Evolutionary conservation across 331 rosid species (phyloP), one percentile per base, ranked within the genome.

Genomic region (Saraca asoca): DNA sequence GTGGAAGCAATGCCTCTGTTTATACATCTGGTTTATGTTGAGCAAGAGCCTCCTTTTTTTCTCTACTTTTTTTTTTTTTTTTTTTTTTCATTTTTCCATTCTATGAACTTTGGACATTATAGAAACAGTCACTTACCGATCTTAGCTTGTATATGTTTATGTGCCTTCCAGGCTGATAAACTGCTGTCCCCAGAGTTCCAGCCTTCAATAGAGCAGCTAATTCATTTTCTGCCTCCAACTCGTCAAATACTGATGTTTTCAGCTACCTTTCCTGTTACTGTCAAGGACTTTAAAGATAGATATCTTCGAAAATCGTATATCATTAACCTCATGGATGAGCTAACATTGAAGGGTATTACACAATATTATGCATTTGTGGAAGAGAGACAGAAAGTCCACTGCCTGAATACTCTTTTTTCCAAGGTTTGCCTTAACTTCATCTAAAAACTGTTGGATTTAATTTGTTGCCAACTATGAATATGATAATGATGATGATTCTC

Each of bases 301-400:
- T 88, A 73, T 83, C 95, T 94, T 69, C 83, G 71, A 1, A 94
- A 83, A 64, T 87, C 99, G 0, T 94, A 90, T 37, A 70, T 94
- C 60, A 90, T 94, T 83, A 94, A 94, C 80, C 95, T 94, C 69
- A 94, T 94, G 99, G 99, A 94, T 50, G 99, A 94, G 84, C 96
- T 94, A 50, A 94, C 99, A 7, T 70, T 94, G 58, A 94, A 94
- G 90, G 99, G 99, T 86, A 94, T 94, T 44, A 90, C 99, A 4
- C 99, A 94, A 72, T 94, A 49, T 73, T 94, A 88, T 81, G 99
- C 99, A 38, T 94, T 94, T 45, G 99, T 94, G 24, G 97, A 94
- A 76, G 99, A 94, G 80, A 81, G 99, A 61, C 97, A 94, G 86
- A 94, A 94, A 85, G 97, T 94, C 44, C 97, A 94, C 85, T 94